Evolutionary conservation across 1,284 basidiomycete genomes (phyloP).

Genomic region (Ceratobasidium papillatum): DNA sequence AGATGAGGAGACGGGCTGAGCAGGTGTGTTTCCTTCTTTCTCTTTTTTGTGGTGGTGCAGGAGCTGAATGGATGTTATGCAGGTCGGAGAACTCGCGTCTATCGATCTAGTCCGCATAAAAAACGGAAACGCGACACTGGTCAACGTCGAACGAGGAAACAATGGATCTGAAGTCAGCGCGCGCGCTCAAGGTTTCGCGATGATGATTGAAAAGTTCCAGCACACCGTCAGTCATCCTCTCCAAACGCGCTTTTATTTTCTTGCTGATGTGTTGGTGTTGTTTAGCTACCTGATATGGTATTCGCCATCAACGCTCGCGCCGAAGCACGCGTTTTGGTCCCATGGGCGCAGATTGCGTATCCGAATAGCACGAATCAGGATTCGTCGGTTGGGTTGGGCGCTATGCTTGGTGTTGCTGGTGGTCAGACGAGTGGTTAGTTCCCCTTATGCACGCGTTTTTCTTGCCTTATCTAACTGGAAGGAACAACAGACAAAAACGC

Average conservation of each 20-base stretch:
- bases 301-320: slow-evolving; percentile 91
- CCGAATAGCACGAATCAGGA: slow-evolving; percentile 72
- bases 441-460: slow-evolving; percentile 20
- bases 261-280: slow-evolving; percentile 34
- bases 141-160: slow-evolving; percentile 53
- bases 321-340: slow-evolving; percentile 88
- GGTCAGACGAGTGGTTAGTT: neutral
- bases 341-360: slow-evolving; percentile 79
- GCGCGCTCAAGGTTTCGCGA: slow-evolving; percentile 76
- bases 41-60: slow-evolving; percentile 46
- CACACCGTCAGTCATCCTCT: slow-evolving; percentile 59
- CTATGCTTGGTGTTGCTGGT: slow-evolving; percentile 45
- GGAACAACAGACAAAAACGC: slow-evolving; percentile 51
- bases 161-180: slow-evolving; percentile 75
- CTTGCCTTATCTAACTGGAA: slow-evolving; percentile 24
- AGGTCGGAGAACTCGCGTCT: slow-evolving; percentile 81
- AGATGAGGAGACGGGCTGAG: slow-evolving; percentile 73
- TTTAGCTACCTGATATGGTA: slow-evolving; percentile 86
- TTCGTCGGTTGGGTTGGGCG: slow-evolving; percentile 57
- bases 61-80: slow-evolving; percentile 42
- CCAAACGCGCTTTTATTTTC: neutral
- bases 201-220: slow-evolving; percentile 78
- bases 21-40: slow-evolving; percentile 61
- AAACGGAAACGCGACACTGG: slow-evolving; percentile 62
- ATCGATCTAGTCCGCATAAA: slow-evolving; percentile 85